These are phyloP conservation scores for Ilex aquifolium DNA, from an alignment of 257 asterid genomes.

Conservation along the genomic window DNA sequence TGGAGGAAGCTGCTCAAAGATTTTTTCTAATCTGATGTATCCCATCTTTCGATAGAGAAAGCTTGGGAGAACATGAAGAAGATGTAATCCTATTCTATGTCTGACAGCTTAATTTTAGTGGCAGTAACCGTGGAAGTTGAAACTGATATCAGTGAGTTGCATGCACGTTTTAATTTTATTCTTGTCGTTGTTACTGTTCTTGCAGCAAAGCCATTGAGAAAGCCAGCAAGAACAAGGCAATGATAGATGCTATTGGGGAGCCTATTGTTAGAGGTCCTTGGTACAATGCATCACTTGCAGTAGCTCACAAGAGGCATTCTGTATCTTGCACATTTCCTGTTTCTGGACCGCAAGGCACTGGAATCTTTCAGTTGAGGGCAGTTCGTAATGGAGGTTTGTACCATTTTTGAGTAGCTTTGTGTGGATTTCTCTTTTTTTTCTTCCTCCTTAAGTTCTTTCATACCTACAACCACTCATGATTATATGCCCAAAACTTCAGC, in stretches of 20 bases:
- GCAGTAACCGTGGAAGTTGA: not conserved
- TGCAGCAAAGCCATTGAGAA: slow-evolving; percentile 95
- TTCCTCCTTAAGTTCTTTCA: slow-evolving; percentile 1
- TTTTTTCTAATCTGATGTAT: no score
- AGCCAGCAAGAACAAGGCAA: slow-evolving; percentile 60
- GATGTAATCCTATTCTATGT: no score
- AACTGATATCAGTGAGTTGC: not conserved
- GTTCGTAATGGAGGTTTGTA: slow-evolving; percentile 72
- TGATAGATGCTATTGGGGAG: slow-evolving; percentile 81
- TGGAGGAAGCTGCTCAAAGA: not conserved
- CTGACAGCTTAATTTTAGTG: no score
- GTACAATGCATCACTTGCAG: slow-evolving; percentile 95
- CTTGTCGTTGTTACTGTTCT: slow-evolving; percentile 3
- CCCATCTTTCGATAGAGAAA: no score
- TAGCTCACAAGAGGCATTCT: slow-evolving; percentile 82
- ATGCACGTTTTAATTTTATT: not conserved
- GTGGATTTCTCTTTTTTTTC: not conserved
- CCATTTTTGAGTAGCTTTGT: not conserved
- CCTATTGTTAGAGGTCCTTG: slow-evolving; percentile 94
- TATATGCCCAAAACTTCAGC: not conserved
- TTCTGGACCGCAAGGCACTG: slow-evolving; percentile 91
- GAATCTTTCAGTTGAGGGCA: slow-evolving; percentile 87
- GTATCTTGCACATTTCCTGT: slow-evolving; percentile 94
- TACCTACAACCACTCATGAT: not conserved
- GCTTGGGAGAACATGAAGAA: no score